phyloP scores from a whole-genome alignment of 495 filamentous ascomycete species.

The Aspergillus indologenus region DNA sequence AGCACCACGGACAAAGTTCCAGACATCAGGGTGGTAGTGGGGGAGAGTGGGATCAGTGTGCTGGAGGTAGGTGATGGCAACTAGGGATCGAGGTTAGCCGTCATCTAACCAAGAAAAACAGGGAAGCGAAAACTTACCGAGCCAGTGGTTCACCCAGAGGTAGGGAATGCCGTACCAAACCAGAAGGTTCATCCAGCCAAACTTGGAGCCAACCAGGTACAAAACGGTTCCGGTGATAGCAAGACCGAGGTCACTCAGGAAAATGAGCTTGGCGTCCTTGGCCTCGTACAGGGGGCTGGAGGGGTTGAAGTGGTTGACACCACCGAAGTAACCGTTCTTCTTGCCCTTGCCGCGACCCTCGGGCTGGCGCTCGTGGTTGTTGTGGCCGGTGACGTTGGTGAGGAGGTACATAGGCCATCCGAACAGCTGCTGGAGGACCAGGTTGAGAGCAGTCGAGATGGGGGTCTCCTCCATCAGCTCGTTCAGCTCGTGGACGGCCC shows the following conservation, averaged over 20 bases:
- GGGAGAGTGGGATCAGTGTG: constrained; percentile 59
- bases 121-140: constrained; percentile 41
- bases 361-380: constrained; percentile 78
- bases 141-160: constrained; percentile 98
- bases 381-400: constrained; percentile 90
- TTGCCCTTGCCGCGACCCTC: constrained; percentile 92
- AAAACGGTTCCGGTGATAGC: constrained; percentile 54
- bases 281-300: constrained; percentile 85
- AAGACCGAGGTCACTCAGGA: constrained; percentile 80
- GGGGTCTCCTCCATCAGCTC: constrained; percentile 96
- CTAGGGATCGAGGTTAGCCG: constrained; percentile 23
- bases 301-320: constrained; percentile 94
- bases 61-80: constrained; percentile 61
- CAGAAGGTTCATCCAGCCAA: constrained; percentile 78
- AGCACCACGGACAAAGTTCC: constrained; percentile 58
- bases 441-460: constrained; percentile 67
- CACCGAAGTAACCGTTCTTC: constrained; percentile 70
- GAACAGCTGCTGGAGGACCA: constrained; percentile 79
- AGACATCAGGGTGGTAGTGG: constrained; percentile 53
- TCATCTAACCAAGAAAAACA: neutral
- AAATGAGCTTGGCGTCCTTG: constrained; percentile 78
- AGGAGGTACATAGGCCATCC: constrained; percentile 84
- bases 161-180: constrained; percentile 96
- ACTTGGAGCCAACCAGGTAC: constrained; percentile 63
- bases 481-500: constrained; percentile 68